A percentile compares a stretch with the other conserved stretches of the same genome.
phyloP scores from a whole-genome alignment of 805 yeast genomes.

The Dipodascus albidus region DNA sequence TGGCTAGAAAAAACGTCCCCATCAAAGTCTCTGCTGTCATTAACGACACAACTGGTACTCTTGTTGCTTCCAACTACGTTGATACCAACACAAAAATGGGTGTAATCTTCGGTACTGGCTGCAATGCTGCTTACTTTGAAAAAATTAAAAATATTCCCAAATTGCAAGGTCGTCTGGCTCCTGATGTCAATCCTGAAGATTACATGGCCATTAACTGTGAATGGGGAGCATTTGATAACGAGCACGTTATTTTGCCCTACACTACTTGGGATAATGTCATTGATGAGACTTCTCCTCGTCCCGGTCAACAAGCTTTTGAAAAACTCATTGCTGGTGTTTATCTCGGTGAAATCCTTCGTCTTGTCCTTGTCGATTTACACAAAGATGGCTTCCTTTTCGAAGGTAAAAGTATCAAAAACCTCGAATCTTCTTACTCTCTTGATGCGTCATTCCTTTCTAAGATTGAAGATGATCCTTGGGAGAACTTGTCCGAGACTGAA shows the following conservation, averaged over 20 bases:
- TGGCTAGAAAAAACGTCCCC: slow-evolving; percentile 54
- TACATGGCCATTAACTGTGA: slow-evolving; percentile 97
- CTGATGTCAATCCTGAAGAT: slow-evolving; percentile 49
- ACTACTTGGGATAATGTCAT: slow-evolving; percentile 75
- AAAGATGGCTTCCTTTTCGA: slow-evolving; percentile 55
- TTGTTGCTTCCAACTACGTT: slow-evolving; percentile 89
- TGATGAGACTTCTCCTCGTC: slow-evolving; percentile 85
- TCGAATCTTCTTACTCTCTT: slow-evolving; percentile 57
- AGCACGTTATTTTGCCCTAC: slow-evolving; percentile 73
- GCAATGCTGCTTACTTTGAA: slow-evolving; percentile 94
- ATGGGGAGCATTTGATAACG: slow-evolving; percentile 96
- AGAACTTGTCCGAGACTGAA: slow-evolving; percentile 66
- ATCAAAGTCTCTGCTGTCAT: slow-evolving; percentile 84
- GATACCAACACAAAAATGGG: slow-evolving; percentile 90
- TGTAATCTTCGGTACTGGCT: slow-evolving; percentile 92
- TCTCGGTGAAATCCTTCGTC: slow-evolving; percentile 82
- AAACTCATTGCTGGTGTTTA: slow-evolving; percentile 97
- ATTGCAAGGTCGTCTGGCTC: slow-evolving; percentile 55
- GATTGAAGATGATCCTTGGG: slow-evolving; percentile 83
- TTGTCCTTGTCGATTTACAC: slow-evolving; percentile 63
- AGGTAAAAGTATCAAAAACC: slow-evolving; percentile 52
- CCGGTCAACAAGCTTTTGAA: slow-evolving; percentile 91
- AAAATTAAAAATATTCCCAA: slow-evolving; percentile 62
- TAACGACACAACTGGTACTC: slow-evolving; percentile 95
- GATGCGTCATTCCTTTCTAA: slow-evolving; percentile 83